Conservation (phyloP, 139 green algal species). For the Closterium sp. region DNA sequence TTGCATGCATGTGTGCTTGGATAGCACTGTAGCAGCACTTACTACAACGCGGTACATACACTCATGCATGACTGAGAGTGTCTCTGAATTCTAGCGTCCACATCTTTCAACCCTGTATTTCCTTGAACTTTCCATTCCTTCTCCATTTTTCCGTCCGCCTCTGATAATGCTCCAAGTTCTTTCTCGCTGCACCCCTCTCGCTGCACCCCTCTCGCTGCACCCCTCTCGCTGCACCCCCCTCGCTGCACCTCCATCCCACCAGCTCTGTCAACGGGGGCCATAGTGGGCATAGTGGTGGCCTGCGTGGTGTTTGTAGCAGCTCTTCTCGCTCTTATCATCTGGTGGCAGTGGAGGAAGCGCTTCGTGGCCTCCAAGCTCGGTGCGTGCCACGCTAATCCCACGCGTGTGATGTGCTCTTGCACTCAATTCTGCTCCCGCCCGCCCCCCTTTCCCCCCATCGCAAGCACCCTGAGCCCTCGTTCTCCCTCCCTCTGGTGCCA, state of each 20-base stretch:
- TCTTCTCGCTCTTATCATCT: neutral
- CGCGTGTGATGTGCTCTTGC: too few species aligned
- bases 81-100: too few species aligned
- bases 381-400: neutral
- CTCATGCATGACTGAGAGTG: too few species aligned
- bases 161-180: too few species aligned
- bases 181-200: neutral
- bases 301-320: neutral
- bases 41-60: too few species aligned
- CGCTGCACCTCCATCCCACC: neutral
- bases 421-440: too few species aligned
- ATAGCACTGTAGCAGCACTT: too few species aligned
- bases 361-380: neutral
- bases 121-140: too few species aligned
- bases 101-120: too few species aligned
- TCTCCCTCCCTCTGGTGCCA: neutral
- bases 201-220: neutral
- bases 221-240: neutral
- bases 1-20: too few species aligned
- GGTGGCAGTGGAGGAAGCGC: neutral
- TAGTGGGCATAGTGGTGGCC: neutral
- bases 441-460: too few species aligned
- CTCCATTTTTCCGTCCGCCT: too few species aligned
- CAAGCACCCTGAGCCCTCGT: neutral
- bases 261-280: neutral